A percentile compares a stretch with the other conserved stretches of the same genome.
Conservation (phyloP, 371 early-diverging fungal species). For the Mortierella sp. region DNA sequence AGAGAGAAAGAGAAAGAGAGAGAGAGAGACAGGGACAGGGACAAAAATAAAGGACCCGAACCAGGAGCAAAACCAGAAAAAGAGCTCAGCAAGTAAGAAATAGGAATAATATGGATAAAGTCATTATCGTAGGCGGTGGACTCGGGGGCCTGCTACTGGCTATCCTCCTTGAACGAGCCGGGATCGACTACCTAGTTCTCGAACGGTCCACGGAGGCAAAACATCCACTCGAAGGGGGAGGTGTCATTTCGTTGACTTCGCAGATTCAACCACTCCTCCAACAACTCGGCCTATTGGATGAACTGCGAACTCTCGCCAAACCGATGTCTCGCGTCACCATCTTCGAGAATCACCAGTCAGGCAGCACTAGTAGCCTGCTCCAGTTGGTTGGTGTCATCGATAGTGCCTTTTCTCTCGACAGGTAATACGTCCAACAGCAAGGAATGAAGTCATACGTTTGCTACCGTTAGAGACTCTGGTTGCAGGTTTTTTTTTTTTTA, state of each 20-base stretch:
- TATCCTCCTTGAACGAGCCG: slow-evolving; percentile 25
- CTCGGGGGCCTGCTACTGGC: slow-evolving; percentile 35
- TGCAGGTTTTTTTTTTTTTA: too few relatives aligned
- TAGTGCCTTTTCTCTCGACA: too few relatives aligned
- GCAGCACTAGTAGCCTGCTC: too few relatives aligned
- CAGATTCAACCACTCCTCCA: slow-evolving; percentile 30
- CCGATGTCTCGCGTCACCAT: slow-evolving; percentile 19
- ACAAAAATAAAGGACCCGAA: too few relatives aligned
- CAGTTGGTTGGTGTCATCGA: too few relatives aligned
- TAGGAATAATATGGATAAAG: slow-evolving; percentile 29
- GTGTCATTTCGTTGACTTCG: slow-evolving; percentile 26
- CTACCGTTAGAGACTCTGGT: too few relatives aligned
- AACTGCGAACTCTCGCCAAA: slow-evolving; percentile 8
- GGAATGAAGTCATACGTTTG: too few relatives aligned
- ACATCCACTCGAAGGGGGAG: slow-evolving; percentile 39
- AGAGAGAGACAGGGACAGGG: too few relatives aligned
- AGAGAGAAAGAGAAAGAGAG: too few relatives aligned
- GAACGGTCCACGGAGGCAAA: slow-evolving; percentile 18
- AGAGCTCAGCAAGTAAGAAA: too few relatives aligned
- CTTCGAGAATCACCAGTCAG: slow-evolving; percentile 1
- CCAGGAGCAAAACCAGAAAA: too few relatives aligned
- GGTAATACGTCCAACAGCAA: too few relatives aligned
- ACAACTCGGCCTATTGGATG: slow-evolving; percentile 24
- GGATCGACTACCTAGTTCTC: slow-evolving; percentile 24
- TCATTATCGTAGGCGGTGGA: slow-evolving; percentile 34